These are phyloP conservation scores for Colletotrichum cordylinicola DNA, from an alignment of 2,329 filamentous ascomycete species.

Conservation along the genomic window DNA sequence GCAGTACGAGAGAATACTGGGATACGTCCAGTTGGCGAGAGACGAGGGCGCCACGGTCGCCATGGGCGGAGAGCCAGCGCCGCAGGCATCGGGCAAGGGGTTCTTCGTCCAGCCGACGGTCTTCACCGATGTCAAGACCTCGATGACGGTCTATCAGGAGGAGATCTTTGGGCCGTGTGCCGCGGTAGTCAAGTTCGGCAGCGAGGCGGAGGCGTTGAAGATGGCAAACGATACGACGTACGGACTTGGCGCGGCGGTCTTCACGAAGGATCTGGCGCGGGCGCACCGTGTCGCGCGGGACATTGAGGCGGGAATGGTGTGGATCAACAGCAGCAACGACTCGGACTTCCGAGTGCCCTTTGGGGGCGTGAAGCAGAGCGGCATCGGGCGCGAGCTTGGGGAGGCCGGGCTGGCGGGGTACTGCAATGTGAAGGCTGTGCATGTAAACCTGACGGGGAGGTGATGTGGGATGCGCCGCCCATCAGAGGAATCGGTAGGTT, in stretches of 20 bases:
- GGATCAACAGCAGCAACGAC: slow-evolving; percentile 42
- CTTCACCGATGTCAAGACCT: slow-evolving; percentile 30
- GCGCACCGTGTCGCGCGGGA: slow-evolving; percentile 48
- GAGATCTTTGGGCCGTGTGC: slow-evolving; percentile 38
- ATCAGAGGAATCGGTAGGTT: neutral
- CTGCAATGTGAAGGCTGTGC: slow-evolving; percentile 32
- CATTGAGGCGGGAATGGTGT: slow-evolving; percentile 58
- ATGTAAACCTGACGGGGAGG: slow-evolving; percentile 30
- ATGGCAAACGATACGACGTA: slow-evolving; percentile 52
- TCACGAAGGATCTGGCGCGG: slow-evolving; percentile 56
- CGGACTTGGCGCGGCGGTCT: slow-evolving; percentile 62
- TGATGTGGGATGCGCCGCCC: neutral
- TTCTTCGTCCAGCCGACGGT: slow-evolving; percentile 35
- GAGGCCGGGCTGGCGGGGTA: slow-evolving; percentile 34
- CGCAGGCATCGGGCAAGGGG: slow-evolving; percentile 51
- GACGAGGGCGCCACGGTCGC: slow-evolving; percentile 63
- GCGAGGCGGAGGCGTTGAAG: slow-evolving; percentile 35
- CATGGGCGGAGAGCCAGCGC: slow-evolving; percentile 39
- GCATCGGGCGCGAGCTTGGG: slow-evolving; percentile 35
- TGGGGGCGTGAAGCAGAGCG: slow-evolving; percentile 38
- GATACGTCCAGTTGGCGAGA: slow-evolving; percentile 70
- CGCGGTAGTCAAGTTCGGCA: slow-evolving; percentile 31
- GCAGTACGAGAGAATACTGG: slow-evolving; percentile 69
- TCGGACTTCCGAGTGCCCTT: slow-evolving; percentile 35
- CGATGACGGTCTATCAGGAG: slow-evolving; percentile 31